Evolutionary conservation across 2,329 filamentous ascomycete genomes (phyloP), one percentile per base, ranked within the genome.

Genomic region (Clarireedia homoeocarpa): DNA sequence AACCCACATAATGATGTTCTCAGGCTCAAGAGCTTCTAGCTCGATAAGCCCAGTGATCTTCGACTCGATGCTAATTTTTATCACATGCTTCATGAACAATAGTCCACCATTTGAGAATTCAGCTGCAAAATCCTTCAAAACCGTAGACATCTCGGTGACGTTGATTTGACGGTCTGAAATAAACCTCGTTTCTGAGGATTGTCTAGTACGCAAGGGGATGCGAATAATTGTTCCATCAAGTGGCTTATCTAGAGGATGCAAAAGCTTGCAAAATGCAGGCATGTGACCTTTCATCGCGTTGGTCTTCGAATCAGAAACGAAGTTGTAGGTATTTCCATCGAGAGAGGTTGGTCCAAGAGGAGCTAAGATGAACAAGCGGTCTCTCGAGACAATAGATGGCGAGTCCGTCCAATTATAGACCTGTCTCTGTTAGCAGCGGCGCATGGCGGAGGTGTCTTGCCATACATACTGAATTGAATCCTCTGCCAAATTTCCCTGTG

Each of bases 321-420:
- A 70, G 51, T 71, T 60, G 49, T 65, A 71, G 0, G 59, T 52
- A 12, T 65, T 63, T 1, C 69, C 69, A 9, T 67, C 66, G 12
- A 38, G 45, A 4, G 69, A 70, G 67, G 69, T 71, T 46, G 59
- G 58, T 23, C 63, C 24, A 50, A 71, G 70, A 17, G 70, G 70
- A 59, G 71, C 70, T 9, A 71, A 59, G 6, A 72, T 64, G 5
- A 67, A 60, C 10, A 72, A 52, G 2, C 56, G 64, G 2, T 64
- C 58, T 14, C 64, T 55, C 14, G 69, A 71, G 6, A 70, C 49
- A 34, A 72, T 68, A 9, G 67, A 67, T n/a, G 70, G 70, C 5
- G 65, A 68, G 57, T 72, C 70, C 0, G 70, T 71, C 67, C 67
- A 72, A 51, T 72, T 71, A 47, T 71, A 72, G 1, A 68, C 63